Conservation (phyloP, 2,329 filamentous ascomycete species). For the Camptophora hylomeconis region DNA sequence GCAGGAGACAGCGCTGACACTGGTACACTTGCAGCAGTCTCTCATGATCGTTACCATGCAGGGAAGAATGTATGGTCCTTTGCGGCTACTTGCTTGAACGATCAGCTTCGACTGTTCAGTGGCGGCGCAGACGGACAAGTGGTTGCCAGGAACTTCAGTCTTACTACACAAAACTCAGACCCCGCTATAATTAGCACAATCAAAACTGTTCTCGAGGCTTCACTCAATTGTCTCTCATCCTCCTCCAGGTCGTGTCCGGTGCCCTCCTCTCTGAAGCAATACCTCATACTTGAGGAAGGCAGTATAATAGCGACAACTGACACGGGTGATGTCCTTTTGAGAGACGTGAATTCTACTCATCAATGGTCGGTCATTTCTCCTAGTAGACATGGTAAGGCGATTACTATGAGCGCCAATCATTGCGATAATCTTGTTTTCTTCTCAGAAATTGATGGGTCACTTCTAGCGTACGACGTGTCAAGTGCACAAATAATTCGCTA, state of each 20-base stretch:
- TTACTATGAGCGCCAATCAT: no score
- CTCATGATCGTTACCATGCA: conserved; percentile 51
- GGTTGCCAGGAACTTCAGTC: conserved; percentile 19
- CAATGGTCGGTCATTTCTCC: no score
- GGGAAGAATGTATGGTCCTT: conserved; percentile 90
- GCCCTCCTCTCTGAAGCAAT: conserved; percentile 10
- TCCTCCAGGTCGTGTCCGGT: no score
- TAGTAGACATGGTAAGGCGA: no score
- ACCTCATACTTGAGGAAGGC: conserved; percentile 6
- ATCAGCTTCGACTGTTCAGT: conserved; percentile 43
- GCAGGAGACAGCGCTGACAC: conserved; percentile 1
- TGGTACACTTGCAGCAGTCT: conserved; percentile 27
- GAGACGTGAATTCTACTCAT: no score
- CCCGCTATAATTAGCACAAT: conserved; percentile 5
- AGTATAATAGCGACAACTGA: conserved; percentile 11
- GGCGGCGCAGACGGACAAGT: conserved; percentile 75
- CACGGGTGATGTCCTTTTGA: no score
- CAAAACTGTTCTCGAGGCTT: conserved; percentile 3
- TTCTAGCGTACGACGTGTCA: no score
- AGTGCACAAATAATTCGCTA: no score
- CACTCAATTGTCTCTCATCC: background rate
- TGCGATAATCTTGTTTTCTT: no score
- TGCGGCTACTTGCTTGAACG: conserved; percentile 25
- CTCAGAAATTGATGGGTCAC: no score
- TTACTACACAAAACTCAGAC: background rate